These are phyloP conservation scores for Aspergillus spinulosporus DNA, from an alignment of 2,329 filamentous ascomycete genomes.

Conservation along the genomic window DNA sequence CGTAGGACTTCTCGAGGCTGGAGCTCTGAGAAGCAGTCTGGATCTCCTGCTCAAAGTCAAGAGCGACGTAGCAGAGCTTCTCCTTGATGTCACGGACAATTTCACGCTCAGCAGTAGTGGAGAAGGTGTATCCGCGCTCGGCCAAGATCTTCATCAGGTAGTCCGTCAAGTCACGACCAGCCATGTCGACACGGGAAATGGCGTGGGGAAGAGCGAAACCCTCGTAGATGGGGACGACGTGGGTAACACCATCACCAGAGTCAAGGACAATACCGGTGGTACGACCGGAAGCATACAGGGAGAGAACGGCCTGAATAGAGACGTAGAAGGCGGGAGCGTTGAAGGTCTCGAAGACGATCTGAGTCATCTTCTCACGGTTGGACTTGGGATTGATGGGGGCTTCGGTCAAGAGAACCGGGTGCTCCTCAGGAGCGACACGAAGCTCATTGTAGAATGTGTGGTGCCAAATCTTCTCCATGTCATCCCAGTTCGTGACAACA, in stretches of 20 bases:
- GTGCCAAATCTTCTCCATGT: constrained; percentile 99
- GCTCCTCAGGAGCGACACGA: constrained; percentile 99
- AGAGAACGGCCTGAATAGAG: constrained; percentile 99
- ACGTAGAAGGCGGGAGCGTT: constrained; percentile 99
- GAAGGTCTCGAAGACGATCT: constrained; percentile 99
- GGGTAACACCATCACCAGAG: constrained; percentile 99
- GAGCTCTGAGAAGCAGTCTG: constrained; percentile 99
- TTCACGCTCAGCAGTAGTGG: constrained; percentile 99
- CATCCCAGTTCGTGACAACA: constrained; percentile 99
- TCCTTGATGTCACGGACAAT: constrained; percentile 99
- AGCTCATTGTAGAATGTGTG: constrained; percentile 99
- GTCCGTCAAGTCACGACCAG: constrained; percentile 98
- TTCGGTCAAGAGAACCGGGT: constrained; percentile 98
- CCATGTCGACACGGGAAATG: constrained; percentile 99
- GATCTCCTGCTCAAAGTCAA: constrained; percentile 99
- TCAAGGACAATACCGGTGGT: constrained; percentile 99
- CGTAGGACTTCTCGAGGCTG: constrained; percentile 99
- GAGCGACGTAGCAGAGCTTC: constrained; percentile 99
- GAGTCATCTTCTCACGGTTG: constrained; percentile 99
- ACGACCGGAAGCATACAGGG: constrained; percentile 99
- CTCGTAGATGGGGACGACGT: constrained; percentile 99
- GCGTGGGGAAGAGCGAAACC: constrained; percentile 99
- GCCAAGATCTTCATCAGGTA: constrained; percentile 99
- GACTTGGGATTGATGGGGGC: constrained; percentile 99
- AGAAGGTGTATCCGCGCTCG: constrained; percentile 99